Evolutionary conservation across 768 basidiomycete genomes (phyloP).

Genomic region (Gelatoporia subvermispora): DNA sequence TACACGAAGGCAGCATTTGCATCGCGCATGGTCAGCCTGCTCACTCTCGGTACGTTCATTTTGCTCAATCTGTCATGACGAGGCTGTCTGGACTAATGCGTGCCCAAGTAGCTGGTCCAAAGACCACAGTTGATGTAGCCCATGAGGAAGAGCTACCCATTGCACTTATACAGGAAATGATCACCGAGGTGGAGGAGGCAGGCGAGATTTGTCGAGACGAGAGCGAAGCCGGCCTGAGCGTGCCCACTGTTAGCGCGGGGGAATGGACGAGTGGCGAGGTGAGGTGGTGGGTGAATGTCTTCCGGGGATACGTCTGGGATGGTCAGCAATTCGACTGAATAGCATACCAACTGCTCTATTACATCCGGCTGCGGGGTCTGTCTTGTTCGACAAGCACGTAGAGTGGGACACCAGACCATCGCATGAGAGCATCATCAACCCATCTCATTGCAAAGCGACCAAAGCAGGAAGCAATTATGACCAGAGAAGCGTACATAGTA

Average conservation of each 20-base stretch:
- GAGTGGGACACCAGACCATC: no score
- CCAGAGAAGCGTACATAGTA: no score
- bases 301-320: conserved; percentile 71
- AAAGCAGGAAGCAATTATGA: no score
- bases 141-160: conserved; percentile 66
- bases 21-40: conserved; percentile 51
- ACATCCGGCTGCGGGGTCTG: no score
- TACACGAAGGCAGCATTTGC: conserved; percentile 69
- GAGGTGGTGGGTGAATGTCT: conserved; percentile 69
- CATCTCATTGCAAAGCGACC: no score
- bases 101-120: conserved; percentile 15
- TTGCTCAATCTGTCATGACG: not conserved
- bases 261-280: conserved; percentile 47
- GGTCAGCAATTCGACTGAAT: conserved; percentile 37
- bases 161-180: conserved; percentile 73
- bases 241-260: conserved; percentile 8
- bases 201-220: conserved; percentile 79
- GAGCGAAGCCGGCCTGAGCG: conserved; percentile 28
- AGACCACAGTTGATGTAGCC: conserved; percentile 69
- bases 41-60: conserved; percentile 34
- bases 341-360: no score
- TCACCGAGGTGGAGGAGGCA: conserved; percentile 65
- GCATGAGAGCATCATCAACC: no score
- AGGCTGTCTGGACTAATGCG: not conserved
- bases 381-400: no score